Conservation (phyloP, 371 early-diverging fungal genomes). For the Apophysomyces variabilis region DNA sequence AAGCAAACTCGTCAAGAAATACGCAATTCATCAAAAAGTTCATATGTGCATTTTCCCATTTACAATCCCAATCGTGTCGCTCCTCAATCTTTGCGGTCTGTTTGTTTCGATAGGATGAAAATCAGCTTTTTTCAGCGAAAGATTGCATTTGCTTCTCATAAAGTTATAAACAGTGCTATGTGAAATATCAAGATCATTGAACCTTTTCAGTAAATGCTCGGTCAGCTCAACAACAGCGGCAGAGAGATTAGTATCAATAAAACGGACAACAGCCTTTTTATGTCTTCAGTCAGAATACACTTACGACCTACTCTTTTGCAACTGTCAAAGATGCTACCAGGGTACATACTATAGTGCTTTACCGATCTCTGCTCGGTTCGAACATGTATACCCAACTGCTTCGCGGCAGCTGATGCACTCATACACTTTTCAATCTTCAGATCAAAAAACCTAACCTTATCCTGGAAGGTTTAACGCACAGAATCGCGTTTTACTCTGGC, state of each 20-base stretch:
- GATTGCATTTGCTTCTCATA: constrained; percentile 20
- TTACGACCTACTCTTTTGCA: constrained; percentile 16
- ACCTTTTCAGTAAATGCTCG: constrained; percentile 14
- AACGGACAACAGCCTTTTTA: constrained; percentile 14
- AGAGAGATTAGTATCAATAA: constrained; percentile 24
- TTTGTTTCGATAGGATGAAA: constrained; percentile 22
- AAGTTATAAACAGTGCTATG: constrained; percentile 20
- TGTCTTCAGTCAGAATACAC: constrained; percentile 22
- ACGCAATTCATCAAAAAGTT: too few species aligned
- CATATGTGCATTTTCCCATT: too few species aligned
- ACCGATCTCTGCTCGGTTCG: constrained; percentile 20
- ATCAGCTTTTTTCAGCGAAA: constrained; percentile 20
- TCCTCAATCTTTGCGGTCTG: constrained; percentile 26
- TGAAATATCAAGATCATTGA: constrained; percentile 15
- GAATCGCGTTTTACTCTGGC: constrained; percentile 11
- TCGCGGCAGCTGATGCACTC: constrained; percentile 20
- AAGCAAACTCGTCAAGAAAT: too few species aligned
- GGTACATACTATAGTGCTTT: constrained; percentile 12
- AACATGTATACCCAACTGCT: constrained; percentile 28
- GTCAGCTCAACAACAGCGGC: constrained; percentile 17
- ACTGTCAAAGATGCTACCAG: constrained; percentile 19
- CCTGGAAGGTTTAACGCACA: constrained; percentile 19
- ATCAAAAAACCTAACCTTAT: constrained; percentile 24
- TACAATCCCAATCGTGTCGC: neutral
- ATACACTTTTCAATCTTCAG: constrained; percentile 13